Evolutionary conservation across 129 eudicot genomes (phyloP), one percentile per base, ranked within the genome.

Genomic region (Pulicaria dysenterica): DNA sequence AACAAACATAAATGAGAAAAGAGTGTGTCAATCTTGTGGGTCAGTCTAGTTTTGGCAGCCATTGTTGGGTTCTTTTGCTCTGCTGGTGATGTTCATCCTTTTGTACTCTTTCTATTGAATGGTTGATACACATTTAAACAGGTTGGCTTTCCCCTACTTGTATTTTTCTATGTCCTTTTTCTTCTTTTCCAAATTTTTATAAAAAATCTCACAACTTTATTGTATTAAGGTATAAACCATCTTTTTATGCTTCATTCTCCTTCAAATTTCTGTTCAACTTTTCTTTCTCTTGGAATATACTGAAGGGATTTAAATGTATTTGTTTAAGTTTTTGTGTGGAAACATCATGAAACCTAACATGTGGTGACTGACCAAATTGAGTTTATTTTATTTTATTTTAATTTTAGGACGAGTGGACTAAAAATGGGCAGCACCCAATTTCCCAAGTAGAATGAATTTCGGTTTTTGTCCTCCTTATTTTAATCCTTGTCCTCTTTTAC

Each of bases 291-390:
- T n/a, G 48, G 69, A 79, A 73, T 46, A 59, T 64, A 70, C 58
- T 54, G 3, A 41, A 73, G 73, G 37, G 47, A 37, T 56, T 36
- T 58, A 7, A 43, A 41, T 60, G 4, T 64, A 62, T 14, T 59
- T 76, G 10, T 15, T 39, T 46, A 10, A 14, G 56, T 36, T 43
- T 57, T 66, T 77, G 58, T 73, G 44, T 48, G 31, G 61, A 80
- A 11, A 48, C 74, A 58, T 69, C 69, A 67, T 46, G 71, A 63
- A 58, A 45, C 69, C 72, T 76, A 76, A 50, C 81, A 83, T 79
- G 89, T 82, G 71, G 71, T 69, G 85, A 50, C 68, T 36, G 76
- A 48, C 68, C 58, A 72, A 75, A 62, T 39, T 73, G 66, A 59
- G 61, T 43, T 56, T 70, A 71, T 78, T 4, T 24, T 24, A 24